Conservation (phyloP, 2,329 filamentous ascomycete genomes). For the Metarhizium humberi region DNA sequence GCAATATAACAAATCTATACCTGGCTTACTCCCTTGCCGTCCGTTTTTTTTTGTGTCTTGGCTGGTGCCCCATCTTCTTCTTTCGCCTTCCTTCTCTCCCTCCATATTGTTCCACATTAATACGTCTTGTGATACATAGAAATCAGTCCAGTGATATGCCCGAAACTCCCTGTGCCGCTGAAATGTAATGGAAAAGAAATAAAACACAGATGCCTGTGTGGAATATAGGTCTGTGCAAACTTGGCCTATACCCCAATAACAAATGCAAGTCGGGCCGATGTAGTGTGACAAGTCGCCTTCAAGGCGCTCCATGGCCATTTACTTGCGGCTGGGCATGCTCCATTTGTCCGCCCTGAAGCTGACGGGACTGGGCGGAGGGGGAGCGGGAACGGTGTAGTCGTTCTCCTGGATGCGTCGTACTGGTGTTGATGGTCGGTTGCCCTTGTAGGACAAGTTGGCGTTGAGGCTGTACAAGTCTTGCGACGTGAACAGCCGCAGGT, state of each 20-base stretch:
- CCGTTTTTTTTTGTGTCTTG: background rate
- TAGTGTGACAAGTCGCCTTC: background rate
- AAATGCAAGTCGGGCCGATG: background rate
- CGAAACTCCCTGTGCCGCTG: slow-evolving; percentile 3
- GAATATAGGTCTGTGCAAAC: background rate
- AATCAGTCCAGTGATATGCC: background rate
- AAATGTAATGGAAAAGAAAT: background rate
- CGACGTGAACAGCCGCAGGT: slow-evolving; percentile 31
- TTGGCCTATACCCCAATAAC: background rate
- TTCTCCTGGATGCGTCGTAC: slow-evolving; percentile 43
- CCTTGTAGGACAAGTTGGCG: slow-evolving; percentile 37
- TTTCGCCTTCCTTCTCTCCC: background rate
- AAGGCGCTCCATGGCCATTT: background rate
- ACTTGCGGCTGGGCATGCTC: slow-evolving; percentile 2
- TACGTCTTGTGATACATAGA: background rate
- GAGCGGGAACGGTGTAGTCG: slow-evolving; percentile 56
- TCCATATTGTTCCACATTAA: background rate
- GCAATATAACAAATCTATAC: background rate
- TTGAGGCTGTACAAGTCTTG: slow-evolving; percentile 46
- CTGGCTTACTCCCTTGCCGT: background rate
- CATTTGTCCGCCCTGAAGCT: slow-evolving; percentile 42
- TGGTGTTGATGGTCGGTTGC: slow-evolving; percentile 33
- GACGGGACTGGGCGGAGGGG: slow-evolving; percentile 55
- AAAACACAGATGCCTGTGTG: background rate
- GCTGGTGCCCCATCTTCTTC: background rate